Conservation (phyloP, 2,329 filamentous ascomycete species). For the Fusarium tupiense region DNA sequence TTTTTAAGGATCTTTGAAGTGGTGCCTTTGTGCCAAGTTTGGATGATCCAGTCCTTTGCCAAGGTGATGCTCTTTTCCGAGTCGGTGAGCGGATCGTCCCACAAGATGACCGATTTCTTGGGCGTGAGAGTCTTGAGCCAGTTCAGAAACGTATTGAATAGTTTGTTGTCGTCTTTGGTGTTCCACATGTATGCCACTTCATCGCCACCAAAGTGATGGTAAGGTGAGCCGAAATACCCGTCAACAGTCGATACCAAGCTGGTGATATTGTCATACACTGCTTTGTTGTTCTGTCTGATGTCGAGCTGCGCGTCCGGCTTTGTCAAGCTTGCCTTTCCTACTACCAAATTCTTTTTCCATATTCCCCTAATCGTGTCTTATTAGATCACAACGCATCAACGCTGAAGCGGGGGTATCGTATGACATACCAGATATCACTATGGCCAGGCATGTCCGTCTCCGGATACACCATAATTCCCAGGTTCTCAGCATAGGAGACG, state of each 20-base stretch:
- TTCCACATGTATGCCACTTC: slow-evolving; percentile 12
- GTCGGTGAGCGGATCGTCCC: slow-evolving; percentile 11
- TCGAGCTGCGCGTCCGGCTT: not conserved
- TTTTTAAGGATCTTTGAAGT: not conserved
- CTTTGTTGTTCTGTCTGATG: not conserved
- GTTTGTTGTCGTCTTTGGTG: not conserved
- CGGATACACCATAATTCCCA: not conserved
- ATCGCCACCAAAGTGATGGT: slow-evolving; percentile 11
- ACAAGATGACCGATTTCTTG: not conserved
- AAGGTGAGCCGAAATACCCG: not conserved
- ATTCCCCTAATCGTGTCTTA: not conserved
- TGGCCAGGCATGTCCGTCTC: slow-evolving; percentile 20
- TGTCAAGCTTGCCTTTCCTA: not conserved
- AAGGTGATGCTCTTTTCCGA: not conserved
- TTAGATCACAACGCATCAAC: not conserved
- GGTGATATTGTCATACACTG: not conserved
- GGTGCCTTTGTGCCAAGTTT: slow-evolving; percentile 8
- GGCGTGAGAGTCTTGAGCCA: not conserved
- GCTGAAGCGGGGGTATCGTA: rapidly evolving
- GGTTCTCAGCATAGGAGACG: not conserved
- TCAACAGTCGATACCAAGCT: not conserved
- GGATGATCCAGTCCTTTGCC: slow-evolving; percentile 8
- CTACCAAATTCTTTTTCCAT: slow-evolving; percentile 6
- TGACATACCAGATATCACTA: slow-evolving; percentile 5
- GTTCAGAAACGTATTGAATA: not conserved